Base-by-base conservation (phyloP, 1,284 basidiomycete species). In the Trametes pubescens region DNA sequence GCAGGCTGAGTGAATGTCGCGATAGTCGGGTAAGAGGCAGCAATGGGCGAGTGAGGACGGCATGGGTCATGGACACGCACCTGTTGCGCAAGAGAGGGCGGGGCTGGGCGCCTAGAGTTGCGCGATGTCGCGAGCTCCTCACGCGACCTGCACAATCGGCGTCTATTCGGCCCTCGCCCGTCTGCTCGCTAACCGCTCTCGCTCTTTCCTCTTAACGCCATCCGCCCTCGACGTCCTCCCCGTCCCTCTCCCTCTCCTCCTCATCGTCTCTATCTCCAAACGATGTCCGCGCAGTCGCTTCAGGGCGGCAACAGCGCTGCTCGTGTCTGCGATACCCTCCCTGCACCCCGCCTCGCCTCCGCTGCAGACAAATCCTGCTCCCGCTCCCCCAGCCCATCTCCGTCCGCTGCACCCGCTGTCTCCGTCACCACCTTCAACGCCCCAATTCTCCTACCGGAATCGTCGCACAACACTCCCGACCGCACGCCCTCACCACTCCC, bases 281-380 rank as follows among this genome's bases (percentile, higher is more conserved):
- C 52, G 51, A 72, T 73, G 70, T 66, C 74, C 24, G 43, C 62
- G 11, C 55, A 65, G 29, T 55, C 71, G 13, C 38, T 69, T 13
- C 21, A 75, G 16, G 65, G 57, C 51, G 65, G 59, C 53, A 64
- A 54, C 57, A 55, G 32, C 38, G 75, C 80, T 14, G 64, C 72
- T 38, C 82, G 88, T 67, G 79, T 86, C 59, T 92, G 90, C 75
- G 90, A 92, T 72, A 89, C 89, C n/a, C 73, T 92, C n/a, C 90
- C 88, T 14, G 80, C 87, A 4, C 79, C 90, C 2, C 83, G 84
- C 54, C 75, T 90, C 51, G 81, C 83, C 38, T 67, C 72, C 49
- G 49, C 24, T 58, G 40, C 40, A 16, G 54, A 66, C 56, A 66
- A 59, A 60, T 71, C 74, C 56, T 61, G 69, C 64, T 68, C 70